phyloP scores from a whole-genome alignment of 345 rosid genomes.

The Pistacia atlantica region DNA sequence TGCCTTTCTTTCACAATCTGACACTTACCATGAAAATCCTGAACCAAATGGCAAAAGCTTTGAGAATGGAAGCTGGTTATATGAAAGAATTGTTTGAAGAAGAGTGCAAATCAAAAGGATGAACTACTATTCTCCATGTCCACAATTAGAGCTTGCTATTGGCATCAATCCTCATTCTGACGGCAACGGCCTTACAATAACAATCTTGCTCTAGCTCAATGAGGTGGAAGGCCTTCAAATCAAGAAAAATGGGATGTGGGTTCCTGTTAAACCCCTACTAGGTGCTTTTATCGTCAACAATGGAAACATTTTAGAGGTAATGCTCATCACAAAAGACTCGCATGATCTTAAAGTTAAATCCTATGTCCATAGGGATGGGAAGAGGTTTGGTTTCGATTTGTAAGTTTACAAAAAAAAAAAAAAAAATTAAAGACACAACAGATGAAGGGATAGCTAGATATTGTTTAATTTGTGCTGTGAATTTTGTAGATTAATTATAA shows the following conservation, averaged over 20 bases:
- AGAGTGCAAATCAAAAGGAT: conserved; percentile 3
- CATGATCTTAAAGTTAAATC: no score
- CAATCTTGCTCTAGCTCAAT: conserved; percentile 21
- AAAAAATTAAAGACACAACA: no score
- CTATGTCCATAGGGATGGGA: no score
- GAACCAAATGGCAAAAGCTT: conserved; percentile 9
- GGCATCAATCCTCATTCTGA: conserved; percentile 43
- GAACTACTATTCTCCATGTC: conserved; percentile 35
- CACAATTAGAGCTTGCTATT: conserved; percentile 33
- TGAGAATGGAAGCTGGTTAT: conserved; percentile 16
- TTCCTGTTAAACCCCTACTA: conserved; percentile 17
- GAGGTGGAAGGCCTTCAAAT: conserved; percentile 27
- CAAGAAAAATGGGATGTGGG: conserved; percentile 25
- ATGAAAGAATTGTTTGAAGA: conserved; percentile 15
- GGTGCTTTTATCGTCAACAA: conserved; percentile 21
- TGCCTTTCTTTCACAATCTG: no score
- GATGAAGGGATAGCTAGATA: no score
- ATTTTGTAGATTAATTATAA: no score
- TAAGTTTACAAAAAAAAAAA: no score
- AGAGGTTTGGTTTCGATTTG: no score
- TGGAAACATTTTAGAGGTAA: conserved; percentile 11
- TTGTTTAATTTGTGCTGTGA: no score
- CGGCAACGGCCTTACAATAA: background rate
- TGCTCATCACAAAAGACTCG: no score
- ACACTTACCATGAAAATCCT: conserved; percentile 20